A percentile compares a stretch with the other conserved stretches of the same genome.
phyloP scores from a whole-genome alignment of 176 grass and related monocot species.

The Bonia amplexicaulis region DNA sequence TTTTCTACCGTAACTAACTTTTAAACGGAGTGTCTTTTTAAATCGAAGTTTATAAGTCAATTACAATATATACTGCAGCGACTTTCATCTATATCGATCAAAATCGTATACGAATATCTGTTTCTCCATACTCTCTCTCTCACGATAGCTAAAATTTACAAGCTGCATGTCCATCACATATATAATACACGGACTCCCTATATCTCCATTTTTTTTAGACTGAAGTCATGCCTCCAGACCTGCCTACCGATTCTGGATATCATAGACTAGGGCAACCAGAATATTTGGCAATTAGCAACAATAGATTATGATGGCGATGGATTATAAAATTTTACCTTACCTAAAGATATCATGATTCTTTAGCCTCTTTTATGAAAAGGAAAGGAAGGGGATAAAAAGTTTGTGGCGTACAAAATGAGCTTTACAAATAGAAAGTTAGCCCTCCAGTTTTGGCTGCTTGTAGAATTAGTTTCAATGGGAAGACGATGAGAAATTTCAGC shows the following conservation, averaged over 20 bases:
- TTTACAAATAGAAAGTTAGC: neutral
- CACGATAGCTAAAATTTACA: no score
- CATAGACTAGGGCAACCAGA: neutral
- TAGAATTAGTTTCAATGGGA: neutral
- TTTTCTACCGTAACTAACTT: no score
- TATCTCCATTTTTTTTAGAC: neutral
- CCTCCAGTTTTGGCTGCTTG: neutral
- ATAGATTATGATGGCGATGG: neutral
- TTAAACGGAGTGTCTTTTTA: no score
- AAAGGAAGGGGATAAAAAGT: constrained; percentile 7
- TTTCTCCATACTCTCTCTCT: no score
- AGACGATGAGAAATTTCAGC: neutral
- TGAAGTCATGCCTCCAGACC: neutral
- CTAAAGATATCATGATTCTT: neutral
- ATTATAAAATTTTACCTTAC: neutral
- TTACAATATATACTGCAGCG: no score
- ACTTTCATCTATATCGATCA: no score
- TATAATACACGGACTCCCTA: no score
- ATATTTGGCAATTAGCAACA: neutral
- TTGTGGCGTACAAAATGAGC: neutral
- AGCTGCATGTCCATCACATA: no score
- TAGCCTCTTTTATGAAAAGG: neutral
- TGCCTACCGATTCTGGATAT: neutral
- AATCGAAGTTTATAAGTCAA: fast-evolving
- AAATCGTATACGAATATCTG: no score